Conservation (phyloP, 805 yeast species). For the Blastobotrys robertii region DNA sequence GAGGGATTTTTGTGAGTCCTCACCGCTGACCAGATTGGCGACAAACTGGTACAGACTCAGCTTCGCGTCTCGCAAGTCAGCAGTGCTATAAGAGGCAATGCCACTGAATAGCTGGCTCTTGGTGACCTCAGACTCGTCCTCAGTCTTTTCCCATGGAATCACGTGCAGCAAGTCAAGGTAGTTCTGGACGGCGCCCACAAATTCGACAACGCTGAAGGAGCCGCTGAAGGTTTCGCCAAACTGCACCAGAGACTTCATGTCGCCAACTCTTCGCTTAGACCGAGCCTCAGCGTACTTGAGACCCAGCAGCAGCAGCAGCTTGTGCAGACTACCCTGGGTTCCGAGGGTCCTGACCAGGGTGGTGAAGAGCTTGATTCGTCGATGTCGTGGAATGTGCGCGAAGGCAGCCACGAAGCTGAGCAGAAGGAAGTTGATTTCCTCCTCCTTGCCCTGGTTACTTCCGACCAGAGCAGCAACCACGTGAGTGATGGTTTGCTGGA, state of each 20-base stretch:
- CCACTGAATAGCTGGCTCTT: constrained; percentile 55
- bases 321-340: constrained; percentile 52
- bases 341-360: constrained; percentile 76
- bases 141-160: constrained; percentile 28
- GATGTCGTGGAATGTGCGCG: constrained; percentile 91
- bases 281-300: constrained; percentile 57
- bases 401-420: constrained; percentile 91
- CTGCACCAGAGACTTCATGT: constrained; percentile 58
- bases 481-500: constrained; percentile 80
- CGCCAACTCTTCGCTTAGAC: constrained; percentile 49
- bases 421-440: constrained; percentile 74
- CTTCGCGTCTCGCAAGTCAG: neutral
- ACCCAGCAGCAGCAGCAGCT: constrained; percentile 69
- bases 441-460: constrained; percentile 32
- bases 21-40: neutral
- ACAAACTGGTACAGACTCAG: neutral
- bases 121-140: constrained; percentile 26
- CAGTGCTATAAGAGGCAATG: constrained; percentile 38
- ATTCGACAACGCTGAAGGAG: constrained; percentile 59
- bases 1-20: too few relatives aligned
- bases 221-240: constrained; percentile 63
- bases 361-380: constrained; percentile 77
- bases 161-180: constrained; percentile 15
- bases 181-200: constrained; percentile 22
- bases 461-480: constrained; percentile 84